Evolutionary conservation across 2,329 filamentous ascomycete genomes (phyloP), one percentile per base, ranked within the genome.

Genomic region (Colletotrichum horii): DNA sequence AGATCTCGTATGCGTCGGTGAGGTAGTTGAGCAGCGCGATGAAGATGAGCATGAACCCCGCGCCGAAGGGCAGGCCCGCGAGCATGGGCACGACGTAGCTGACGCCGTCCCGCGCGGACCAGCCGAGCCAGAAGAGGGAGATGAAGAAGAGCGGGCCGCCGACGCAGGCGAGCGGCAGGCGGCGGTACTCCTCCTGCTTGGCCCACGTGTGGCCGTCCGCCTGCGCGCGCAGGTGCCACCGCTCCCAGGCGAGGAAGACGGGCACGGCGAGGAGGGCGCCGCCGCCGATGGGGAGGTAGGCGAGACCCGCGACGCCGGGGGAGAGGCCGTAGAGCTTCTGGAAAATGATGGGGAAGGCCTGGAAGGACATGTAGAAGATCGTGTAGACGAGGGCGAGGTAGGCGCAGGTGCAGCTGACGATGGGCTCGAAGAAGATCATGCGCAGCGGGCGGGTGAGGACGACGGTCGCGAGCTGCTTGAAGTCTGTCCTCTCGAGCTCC

Each of bases 291-390:
- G 93, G 90, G 8, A 96, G 86, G 83, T 94, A 95, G 6, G 91
- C 87, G 3, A 96, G 87, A 2, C 94, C 94, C 36, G 91, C 90
- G 32, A 91, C 87, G 24, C 94, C 93, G 0, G 92, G 87, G 4
- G 88, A 90, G 76, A 95, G 90, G 34, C 86, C 85, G 82, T 95
- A 95, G 6, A 92, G 81, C 28, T 84, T 81, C 77, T 89, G 85
- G 82, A 95, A 96, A 77, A 95, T 93, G 75, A 93, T 88, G 2
- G 92, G 92, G 81, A 93, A 96, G 4, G 93, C 93, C 82, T 95
- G 92, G 79, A 96, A 95, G 80, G 92, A 95, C 84, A 96, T 94
- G 87, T 91, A 91, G 80, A 91, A 90, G 78, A 91, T 89, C 65
- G 87, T 89, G 80, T 95, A 96, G 38, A 92, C 89, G 32, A 96